Evolutionary conservation across 805 yeast genomes (phyloP), one percentile per base, ranked within the genome.

Genomic region (Candida sanyiensis): DNA sequence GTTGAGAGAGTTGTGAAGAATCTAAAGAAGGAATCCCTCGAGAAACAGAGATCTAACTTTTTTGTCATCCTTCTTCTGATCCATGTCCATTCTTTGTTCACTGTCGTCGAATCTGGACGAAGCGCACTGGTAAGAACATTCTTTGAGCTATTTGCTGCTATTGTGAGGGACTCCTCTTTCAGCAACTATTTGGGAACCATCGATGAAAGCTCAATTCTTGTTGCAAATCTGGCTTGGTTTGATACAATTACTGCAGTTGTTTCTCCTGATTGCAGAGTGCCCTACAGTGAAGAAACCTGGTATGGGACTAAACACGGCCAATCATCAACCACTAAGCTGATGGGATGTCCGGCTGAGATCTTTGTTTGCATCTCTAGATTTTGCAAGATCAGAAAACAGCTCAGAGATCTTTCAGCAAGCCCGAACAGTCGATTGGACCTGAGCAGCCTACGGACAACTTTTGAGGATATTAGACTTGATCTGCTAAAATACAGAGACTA

Each of bases 291-390:
- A 21, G 69, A 72, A 8, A 64, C 57, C 15, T 75, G 79, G 77
- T 74, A 72, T 46, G 80, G 80, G 3, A 56, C 62, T 7, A 62
- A 58, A 37, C 48, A 54, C 20, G 69, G 65, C 40, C 49, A 51
- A 9, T 62, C 70, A 5, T 72, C 79, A 13, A 73, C 78, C 0
- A 64, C 73, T 6, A 65, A 63, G 39, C 64, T 75, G 69, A 73
- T 72, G 70, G 81, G 80, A 1, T 75, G 81, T 45, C 80, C 81
- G 0, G 78, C 77, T 4, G 79, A 73, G 43, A 67, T 75, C 1
- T 75, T 75, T 50, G 53, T 56, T 13, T 66, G 73, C 5, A 61
- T 75, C 50, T 58, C 65, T 2, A 62, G 67, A 31, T 64, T 75
- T 5, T 72, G 78, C 43, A 49, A 50, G 10, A 46, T 73, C 11